Percentiles rank a stretch among this genome's conserved stretches.
Evolutionary conservation across 2,329 filamentous ascomycete species (phyloP).

Genomic region (Ophiocordyceps australis): DNA sequence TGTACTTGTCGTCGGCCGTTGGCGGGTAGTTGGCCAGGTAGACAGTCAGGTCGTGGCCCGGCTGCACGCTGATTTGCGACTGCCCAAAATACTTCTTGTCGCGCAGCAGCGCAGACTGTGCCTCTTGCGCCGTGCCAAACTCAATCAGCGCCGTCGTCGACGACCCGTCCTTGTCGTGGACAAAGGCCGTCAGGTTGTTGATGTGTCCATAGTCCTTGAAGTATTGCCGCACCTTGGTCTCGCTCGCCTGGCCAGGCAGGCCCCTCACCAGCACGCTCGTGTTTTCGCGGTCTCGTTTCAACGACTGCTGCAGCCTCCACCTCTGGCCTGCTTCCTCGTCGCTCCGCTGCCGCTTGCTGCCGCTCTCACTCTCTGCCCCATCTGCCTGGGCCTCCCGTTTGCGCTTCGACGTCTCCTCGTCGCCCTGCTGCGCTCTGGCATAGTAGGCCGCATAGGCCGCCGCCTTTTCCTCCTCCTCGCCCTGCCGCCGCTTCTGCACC

Average conservation of each 20-base stretch:
- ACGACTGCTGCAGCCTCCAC: constrained; percentile 10
- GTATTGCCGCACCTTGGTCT: constrained; percentile 66
- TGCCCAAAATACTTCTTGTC: constrained; percentile 66
- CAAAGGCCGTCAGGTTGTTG: constrained; percentile 50
- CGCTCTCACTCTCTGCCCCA: constrained; percentile 20
- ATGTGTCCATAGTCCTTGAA: constrained; percentile 83
- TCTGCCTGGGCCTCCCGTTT: constrained; percentile 48
- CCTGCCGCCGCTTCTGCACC: constrained; percentile 44
- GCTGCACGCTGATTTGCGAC: constrained; percentile 51
- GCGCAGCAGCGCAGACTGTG: constrained; percentile 60
- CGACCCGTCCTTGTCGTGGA: constrained; percentile 39
- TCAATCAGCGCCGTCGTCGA: constrained; percentile 64
- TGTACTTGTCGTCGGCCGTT: constrained; percentile 50
- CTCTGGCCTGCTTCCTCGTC: constrained; percentile 13
- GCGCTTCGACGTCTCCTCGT: constrained; percentile 34
- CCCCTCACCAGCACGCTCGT: constrained; percentile 68
- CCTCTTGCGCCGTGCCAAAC: constrained; percentile 67
- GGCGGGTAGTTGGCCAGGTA: constrained; percentile 86
- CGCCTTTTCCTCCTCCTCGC: constrained; percentile 43
- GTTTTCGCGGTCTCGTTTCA: constrained; percentile 79
- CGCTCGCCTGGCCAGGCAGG: constrained; percentile 49
- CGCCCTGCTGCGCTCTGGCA: constrained; percentile 8
- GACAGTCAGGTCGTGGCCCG: constrained; percentile 63
- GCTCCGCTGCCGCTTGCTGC: constrained; percentile 49
- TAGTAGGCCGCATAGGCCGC: constrained; percentile 27